A percentile compares a stretch with the other conserved stretches of the same genome.
phyloP scores from a whole-genome alignment of 2,329 filamentous ascomycete genomes.

The Colletotrichum kahawae region DNA sequence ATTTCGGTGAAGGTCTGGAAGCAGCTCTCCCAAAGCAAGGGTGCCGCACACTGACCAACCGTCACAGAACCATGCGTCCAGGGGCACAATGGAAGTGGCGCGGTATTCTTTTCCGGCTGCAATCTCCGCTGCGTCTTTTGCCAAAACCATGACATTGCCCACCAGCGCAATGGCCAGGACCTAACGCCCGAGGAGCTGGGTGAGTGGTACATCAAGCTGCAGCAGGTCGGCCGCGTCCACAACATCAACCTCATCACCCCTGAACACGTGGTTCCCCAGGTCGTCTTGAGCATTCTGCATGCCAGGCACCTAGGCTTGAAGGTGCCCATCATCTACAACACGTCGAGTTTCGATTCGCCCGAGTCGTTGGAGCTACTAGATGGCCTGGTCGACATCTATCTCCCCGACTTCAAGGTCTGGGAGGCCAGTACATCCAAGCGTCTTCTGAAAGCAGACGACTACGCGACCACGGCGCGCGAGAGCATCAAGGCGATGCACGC shows the following conservation, averaged over 20 bases:
- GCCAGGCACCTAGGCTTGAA: conserved; percentile 72
- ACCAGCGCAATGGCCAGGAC: conserved; percentile 81
- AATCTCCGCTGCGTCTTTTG: conserved; percentile 79
- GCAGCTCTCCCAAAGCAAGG: neutral
- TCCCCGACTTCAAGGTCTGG: conserved; percentile 92
- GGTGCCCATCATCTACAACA: conserved; percentile 84
- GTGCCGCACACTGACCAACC: conserved; percentile 1
- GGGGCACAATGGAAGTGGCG: conserved; percentile 79
- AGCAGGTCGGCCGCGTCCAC: conserved; percentile 80
- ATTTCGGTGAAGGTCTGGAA: conserved; percentile 74
- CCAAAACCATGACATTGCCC: conserved; percentile 84
- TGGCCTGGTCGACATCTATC: conserved; percentile 82
- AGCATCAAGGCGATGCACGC: conserved; percentile 81
- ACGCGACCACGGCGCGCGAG: conserved; percentile 73
- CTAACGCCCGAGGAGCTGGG: conserved; percentile 79
- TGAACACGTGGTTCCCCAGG: conserved; percentile 86
- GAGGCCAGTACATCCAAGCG: conserved; percentile 67
- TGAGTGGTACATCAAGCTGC: conserved; percentile 84
- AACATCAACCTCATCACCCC: conserved; percentile 90
- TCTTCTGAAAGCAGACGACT: conserved; percentile 80
- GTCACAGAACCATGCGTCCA: conserved; percentile 79
- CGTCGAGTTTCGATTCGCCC: conserved; percentile 79
- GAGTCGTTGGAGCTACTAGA: conserved; percentile 76
- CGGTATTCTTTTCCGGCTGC: conserved; percentile 81
- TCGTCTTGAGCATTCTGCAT: conserved; percentile 76